Conservation (phyloP, 192 early-diverging fungal species). For the Backusella tuberculispora region DNA sequence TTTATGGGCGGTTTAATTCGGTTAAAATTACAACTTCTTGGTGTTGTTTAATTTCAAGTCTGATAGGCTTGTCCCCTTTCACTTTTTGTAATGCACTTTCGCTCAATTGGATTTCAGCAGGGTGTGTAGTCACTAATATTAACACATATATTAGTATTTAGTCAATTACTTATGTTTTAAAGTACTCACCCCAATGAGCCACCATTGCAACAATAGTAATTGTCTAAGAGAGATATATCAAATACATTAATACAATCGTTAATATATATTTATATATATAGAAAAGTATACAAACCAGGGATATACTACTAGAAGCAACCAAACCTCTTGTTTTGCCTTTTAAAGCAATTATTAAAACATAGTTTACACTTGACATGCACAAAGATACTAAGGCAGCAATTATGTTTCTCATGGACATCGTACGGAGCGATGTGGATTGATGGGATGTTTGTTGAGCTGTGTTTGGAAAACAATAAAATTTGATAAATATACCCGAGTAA, state of each 20-base stretch:
- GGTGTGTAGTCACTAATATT: conserved; percentile 26
- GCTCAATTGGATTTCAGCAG: conserved; percentile 27
- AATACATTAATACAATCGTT: background rate
- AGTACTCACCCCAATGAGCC: conserved; percentile 27
- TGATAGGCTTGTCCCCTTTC: conserved; percentile 32
- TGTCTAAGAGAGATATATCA: background rate
- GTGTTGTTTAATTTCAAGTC: conserved; percentile 45
- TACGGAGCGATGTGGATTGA: conserved; percentile 30
- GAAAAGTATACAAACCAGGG: conserved; percentile 31
- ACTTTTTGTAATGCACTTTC: conserved; percentile 30
- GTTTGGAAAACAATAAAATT: conserved; percentile 24
- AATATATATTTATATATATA: background rate
- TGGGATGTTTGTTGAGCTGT: conserved; percentile 32
- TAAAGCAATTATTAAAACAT: conserved; percentile 41
- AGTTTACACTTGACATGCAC: conserved; percentile 39
- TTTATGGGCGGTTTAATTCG: conserved; percentile 16
- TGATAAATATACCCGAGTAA: conserved; percentile 26
- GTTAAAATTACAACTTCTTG: conserved; percentile 45
- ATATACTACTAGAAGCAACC: conserved; percentile 44
- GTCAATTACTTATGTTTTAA: background rate
- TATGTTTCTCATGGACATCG: conserved; percentile 43
- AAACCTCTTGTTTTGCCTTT: conserved; percentile 46
- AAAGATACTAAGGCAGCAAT: conserved; percentile 44
- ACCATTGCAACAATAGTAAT: conserved; percentile 18
- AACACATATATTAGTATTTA: background rate